Percentiles rank a stretch among this genome's conserved stretches.
phyloP scores from a whole-genome alignment of 2,329 filamentous ascomycete species.

The Seiridium cupressi region DNA sequence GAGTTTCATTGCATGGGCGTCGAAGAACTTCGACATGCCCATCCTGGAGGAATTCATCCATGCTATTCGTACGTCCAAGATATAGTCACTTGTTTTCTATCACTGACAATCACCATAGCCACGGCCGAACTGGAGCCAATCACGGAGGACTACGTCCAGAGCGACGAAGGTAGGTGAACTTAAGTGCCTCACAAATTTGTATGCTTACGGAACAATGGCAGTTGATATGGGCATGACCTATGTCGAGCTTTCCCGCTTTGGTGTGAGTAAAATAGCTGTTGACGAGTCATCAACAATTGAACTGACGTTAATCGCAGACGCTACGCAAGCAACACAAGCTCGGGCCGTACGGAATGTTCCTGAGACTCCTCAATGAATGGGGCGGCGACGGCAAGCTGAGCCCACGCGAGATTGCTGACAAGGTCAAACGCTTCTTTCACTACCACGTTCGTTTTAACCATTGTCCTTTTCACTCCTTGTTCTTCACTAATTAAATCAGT shows the following conservation, averaged over 20 bases:
- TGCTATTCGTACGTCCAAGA: conserved; percentile 38
- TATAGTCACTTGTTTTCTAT: too few relatives aligned
- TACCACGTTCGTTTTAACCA: conserved; percentile 38
- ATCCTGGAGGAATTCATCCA: conserved; percentile 65
- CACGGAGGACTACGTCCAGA: conserved; percentile 49
- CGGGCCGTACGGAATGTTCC: conserved; percentile 45
- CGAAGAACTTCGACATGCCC: conserved; percentile 57
- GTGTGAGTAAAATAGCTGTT: conserved; percentile 7
- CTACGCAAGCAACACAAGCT: conserved; percentile 43
- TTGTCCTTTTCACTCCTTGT: too few relatives aligned
- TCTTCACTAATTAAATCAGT: too few relatives aligned
- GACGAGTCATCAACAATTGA: too few relatives aligned
- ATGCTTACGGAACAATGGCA: too few relatives aligned
- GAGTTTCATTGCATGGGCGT: conserved; percentile 67
- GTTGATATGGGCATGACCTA: conserved; percentile 54
- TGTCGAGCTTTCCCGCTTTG: conserved; percentile 39
- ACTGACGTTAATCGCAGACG: too few relatives aligned
- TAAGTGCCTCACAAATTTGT: too few relatives aligned
- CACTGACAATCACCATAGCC: conserved; percentile 18
- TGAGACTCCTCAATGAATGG: conserved; percentile 45
- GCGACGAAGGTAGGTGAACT: neutral
- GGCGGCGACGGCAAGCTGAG: conserved; percentile 30
- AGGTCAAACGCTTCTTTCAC: conserved; percentile 43
- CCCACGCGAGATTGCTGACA: conserved; percentile 44
- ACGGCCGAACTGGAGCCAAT: conserved; percentile 67